A percentile compares a stretch with the other conserved stretches of the same genome.
These are phyloP conservation scores for Vigna unguiculata DNA, from an alignment of 306 rosid genomes.

Conservation along the genomic window DNA sequence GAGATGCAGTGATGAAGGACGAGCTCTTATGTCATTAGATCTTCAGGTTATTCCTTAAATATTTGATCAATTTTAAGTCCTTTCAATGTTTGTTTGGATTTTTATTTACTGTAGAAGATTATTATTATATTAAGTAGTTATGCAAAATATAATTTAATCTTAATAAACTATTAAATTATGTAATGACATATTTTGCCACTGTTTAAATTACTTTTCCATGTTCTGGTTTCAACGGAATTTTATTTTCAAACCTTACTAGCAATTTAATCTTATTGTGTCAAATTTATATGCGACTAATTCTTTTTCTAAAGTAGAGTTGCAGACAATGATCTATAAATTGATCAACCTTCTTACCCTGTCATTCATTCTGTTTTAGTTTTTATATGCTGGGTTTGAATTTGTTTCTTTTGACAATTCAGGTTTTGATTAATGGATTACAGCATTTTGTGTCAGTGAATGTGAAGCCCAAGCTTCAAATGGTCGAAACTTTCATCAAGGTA, in stretches of 20 bases:
- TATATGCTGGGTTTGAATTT: conserved; percentile 33
- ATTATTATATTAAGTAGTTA: conserved; percentile 26
- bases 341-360: conserved; percentile 12
- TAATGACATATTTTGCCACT: conserved; percentile 2
- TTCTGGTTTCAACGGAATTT: conserved; percentile 17
- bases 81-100: conserved; percentile 31
- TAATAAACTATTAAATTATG: conserved; percentile 17
- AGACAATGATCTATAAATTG: conserved; percentile 8
- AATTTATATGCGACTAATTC: conserved; percentile 12
- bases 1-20: conserved; percentile 97
- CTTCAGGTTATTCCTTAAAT: conserved; percentile 71
- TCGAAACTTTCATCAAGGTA: conserved; percentile 96
- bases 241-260: conserved; percentile 31
- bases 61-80: conserved; percentile 20
- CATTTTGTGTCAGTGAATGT: conserved; percentile 82
- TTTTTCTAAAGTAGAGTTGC: conserved; percentile 35
- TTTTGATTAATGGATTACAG: conserved; percentile 93
- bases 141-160: conserved; percentile 31
- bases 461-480: conserved; percentile 83
- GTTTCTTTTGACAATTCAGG: conserved; percentile 59
- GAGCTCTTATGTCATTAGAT: conserved; percentile 96
- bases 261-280: conserved; percentile 9
- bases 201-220: conserved; percentile 17
- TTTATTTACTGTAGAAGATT: conserved; percentile 30
- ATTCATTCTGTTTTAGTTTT: conserved; percentile 33